Percentiles rank a stretch among this genome's conserved stretches.
Conservation (phyloP, 108 stramenopile species). For the Skeletonema marinoi region DNA sequence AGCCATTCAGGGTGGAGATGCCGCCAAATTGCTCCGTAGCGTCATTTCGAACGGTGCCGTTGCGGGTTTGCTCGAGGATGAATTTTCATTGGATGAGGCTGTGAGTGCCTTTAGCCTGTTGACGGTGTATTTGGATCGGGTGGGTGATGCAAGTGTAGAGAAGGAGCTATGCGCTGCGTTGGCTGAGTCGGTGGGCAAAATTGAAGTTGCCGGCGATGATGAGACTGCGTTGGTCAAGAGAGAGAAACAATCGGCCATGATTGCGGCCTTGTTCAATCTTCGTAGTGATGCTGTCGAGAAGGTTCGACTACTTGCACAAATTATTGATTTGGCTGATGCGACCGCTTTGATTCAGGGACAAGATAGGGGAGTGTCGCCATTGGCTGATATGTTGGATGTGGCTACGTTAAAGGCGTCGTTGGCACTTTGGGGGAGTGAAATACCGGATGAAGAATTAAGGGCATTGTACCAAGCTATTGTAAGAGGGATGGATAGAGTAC, state of each 20-base stretch:
- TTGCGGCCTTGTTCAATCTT: conserved; percentile 75
- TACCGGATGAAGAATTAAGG: conserved; percentile 28
- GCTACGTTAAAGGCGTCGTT: conserved; percentile 21
- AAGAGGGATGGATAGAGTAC: conserved; percentile 41
- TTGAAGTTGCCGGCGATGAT: conserved; percentile 4
- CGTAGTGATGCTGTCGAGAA: conserved; percentile 67
- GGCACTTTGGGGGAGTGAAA: conserved; percentile 34
- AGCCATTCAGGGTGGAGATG: conserved; percentile 60
- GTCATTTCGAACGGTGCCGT: conserved; percentile 62
- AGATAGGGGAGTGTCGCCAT: conserved; percentile 32
- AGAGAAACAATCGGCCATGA: conserved; percentile 42
- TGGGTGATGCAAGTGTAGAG: conserved; percentile 26
- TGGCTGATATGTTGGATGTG: conserved; percentile 59
- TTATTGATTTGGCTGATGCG: conserved; percentile 61
- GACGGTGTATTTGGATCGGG: conserved; percentile 70
- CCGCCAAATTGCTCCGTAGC: conserved; percentile 57
- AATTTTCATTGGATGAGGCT: conserved; percentile 60
- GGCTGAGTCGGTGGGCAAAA: conserved; percentile 47
- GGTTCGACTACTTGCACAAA: conserved; percentile 52
- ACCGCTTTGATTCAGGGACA: conserved; percentile 31
- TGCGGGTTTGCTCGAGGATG: conserved; percentile 39
- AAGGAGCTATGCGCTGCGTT: conserved; percentile 31
- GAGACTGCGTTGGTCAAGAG: conserved; percentile 5
- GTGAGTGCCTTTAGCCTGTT: conserved; percentile 68
- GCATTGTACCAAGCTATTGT: conserved; percentile 65